Evolutionary conservation across 495 filamentous ascomycete species (phyloP), one percentile per base, ranked within the genome.

Genomic region (Podospora conica): DNA sequence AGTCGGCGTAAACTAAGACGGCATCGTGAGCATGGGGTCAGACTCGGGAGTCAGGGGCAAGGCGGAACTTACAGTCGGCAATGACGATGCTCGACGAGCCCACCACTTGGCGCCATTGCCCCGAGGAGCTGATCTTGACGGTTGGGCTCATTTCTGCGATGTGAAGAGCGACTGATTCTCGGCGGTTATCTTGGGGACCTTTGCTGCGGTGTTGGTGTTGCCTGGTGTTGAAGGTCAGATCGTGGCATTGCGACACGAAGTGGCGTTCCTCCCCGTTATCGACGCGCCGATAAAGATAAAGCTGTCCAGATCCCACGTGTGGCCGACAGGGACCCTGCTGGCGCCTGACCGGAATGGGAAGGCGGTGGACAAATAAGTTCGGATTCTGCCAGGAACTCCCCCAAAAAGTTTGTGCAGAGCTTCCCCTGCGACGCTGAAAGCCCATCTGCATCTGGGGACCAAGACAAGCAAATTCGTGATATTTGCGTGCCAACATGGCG

Each of bases 1-100:
- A 90, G 73, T 87, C 85, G 69, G 87, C 87, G 68, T 86, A 87
- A 76, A 89, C 81, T 83, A 40, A 6, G 20, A 0, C 28, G 10
- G 10, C 10, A 31, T 58, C 66, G 71, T 71, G 68, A 55, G 55
- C 22, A 21, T n/a, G 60, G 33, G 61, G 60, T 25, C 23, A 60
- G n/a, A 66, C 58, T 12, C 27, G 15, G 15, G 11, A 21, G 28
- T 23, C 9, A n/a, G 25, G 53, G n/a, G 53, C 21, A 22, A 25
- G 23, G 21, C 53, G 62, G 54, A 24, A 72, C 81, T 65, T 74
- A 83, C 81, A 83, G 72, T 83, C 80, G 9, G 77, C 74, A 66
- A 83, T 65, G 59, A 83, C 79, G 55, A 83, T 68, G 65, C 73
- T 71, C 40, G 78, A 78, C 23, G 77, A 78, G 59, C 67, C 65